A percentile compares a stretch with the other conserved stretches of the same genome.
Evolutionary conservation across 768 basidiomycete genomes (phyloP).

Genomic region (Macrolepiota albuminosa): DNA sequence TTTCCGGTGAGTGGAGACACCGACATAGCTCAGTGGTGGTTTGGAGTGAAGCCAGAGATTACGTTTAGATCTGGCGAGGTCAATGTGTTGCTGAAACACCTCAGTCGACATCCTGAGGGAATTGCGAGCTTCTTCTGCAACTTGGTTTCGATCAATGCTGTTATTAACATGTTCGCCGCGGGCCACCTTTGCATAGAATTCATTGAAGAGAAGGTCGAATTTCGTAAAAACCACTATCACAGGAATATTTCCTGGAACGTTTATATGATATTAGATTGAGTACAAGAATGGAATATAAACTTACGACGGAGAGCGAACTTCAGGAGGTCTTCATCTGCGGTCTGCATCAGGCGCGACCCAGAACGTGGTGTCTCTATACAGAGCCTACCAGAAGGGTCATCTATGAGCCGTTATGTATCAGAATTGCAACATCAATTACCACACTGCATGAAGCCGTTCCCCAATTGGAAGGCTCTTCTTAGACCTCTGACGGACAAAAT

Average conservation of each 20-base stretch:
- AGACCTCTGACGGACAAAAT: not conserved
- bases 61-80: not conserved
- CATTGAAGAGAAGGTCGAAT: not conserved
- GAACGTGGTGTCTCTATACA: conserved; percentile 1
- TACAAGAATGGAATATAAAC: not conserved
- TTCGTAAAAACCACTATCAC: conserved; percentile 2
- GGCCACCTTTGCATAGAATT: not conserved
- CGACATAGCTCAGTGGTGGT: not conserved
- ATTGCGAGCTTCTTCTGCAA: not conserved
- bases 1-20: not conserved
- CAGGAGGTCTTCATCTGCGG: not conserved
- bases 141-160: not conserved
- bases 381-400: not conserved
- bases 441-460: not conserved
- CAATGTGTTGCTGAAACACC: not conserved
- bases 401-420: not conserved
- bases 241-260: not conserved
- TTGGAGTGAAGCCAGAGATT: not conserved
- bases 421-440: not conserved
- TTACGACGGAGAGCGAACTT: not conserved
- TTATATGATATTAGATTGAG: not conserved
- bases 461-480: not conserved
- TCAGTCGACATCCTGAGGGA: not conserved
- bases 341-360: conserved; percentile 1
- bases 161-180: not conserved